Conservation (phyloP, 208 protist genomes). For the Acanthamoeba royreba region DNA sequence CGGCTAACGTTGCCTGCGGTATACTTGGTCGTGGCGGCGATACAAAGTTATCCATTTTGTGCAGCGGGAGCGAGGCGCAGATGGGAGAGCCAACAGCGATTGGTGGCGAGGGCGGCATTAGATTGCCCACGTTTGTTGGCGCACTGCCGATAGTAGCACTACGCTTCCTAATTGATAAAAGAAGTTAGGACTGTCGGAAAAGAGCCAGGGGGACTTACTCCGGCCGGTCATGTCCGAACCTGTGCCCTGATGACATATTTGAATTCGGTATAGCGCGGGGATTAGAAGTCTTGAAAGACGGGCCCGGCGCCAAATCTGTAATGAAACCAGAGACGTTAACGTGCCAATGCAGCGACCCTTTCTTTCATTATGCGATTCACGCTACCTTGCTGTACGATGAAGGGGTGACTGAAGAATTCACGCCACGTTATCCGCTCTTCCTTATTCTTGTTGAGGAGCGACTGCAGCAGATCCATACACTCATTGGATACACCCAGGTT, state of each 20-base stretch:
- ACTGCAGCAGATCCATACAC: background rate
- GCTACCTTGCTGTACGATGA: background rate
- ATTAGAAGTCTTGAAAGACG: no score
- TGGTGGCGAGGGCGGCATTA: background rate
- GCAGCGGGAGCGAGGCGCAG: background rate
- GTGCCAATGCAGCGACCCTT: background rate
- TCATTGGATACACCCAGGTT: background rate
- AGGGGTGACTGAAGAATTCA: constrained; percentile 32
- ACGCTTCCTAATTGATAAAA: background rate
- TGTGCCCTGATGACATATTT: no score
- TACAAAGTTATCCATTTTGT: background rate
- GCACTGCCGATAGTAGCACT: background rate
- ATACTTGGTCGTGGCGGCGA: background rate
- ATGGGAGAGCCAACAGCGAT: background rate
- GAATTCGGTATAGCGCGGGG: no score
- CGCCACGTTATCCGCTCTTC: constrained; percentile 24
- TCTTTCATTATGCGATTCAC: background rate
- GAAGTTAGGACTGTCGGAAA: background rate
- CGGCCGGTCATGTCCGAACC: no score
- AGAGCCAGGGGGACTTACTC: no score
- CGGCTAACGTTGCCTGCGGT: background rate
- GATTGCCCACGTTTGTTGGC: background rate
- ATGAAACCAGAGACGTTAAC: no score
- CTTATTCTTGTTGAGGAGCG: constrained; percentile 20
- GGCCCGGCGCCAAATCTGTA: no score